Conservation (phyloP, 345 rosid species). For the Populus nigra region DNA sequence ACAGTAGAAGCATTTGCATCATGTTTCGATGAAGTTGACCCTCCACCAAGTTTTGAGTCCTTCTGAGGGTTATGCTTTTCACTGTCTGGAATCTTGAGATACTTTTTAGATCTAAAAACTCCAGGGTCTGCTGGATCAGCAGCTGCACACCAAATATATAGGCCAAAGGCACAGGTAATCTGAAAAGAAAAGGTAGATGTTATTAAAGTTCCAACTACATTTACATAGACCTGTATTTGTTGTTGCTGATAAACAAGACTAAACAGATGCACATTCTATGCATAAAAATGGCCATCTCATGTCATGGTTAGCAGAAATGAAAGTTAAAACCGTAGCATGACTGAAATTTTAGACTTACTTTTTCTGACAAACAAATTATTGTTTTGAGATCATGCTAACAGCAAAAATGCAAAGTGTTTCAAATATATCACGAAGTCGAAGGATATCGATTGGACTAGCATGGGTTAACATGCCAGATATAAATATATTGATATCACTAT, state of each 20-base stretch:
- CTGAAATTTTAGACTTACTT: not conserved
- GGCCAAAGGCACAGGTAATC: slow-evolving; percentile 26
- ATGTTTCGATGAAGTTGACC: slow-evolving; percentile 50
- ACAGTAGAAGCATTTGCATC: slow-evolving; percentile 43
- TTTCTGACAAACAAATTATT: not conserved
- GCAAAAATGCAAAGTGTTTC: not conserved
- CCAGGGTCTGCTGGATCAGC: slow-evolving; percentile 30
- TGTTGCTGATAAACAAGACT: not conserved
- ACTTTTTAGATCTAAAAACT: slow-evolving; percentile 41
- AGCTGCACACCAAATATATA: slow-evolving; percentile 31
- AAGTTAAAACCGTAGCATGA: not conserved
- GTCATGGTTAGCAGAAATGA: not conserved
- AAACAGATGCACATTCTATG: not conserved
- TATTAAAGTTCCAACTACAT: not conserved
- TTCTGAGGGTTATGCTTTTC: slow-evolving; percentile 45
- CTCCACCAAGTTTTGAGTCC: slow-evolving; percentile 61
- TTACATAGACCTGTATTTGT: not conserved
- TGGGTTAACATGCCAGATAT: not conserved
- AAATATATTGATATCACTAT: not conserved
- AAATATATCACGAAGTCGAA: not conserved
- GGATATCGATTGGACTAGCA: not conserved
- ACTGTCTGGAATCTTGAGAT: slow-evolving; percentile 55
- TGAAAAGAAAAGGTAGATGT: slow-evolving; percentile 9
- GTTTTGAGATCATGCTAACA: not conserved
- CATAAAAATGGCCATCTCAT: not conserved